phyloP scores from a whole-genome alignment of 2,329 filamentous ascomycete genomes.

The Ophiocordyceps camponoti-rufipedis region DNA sequence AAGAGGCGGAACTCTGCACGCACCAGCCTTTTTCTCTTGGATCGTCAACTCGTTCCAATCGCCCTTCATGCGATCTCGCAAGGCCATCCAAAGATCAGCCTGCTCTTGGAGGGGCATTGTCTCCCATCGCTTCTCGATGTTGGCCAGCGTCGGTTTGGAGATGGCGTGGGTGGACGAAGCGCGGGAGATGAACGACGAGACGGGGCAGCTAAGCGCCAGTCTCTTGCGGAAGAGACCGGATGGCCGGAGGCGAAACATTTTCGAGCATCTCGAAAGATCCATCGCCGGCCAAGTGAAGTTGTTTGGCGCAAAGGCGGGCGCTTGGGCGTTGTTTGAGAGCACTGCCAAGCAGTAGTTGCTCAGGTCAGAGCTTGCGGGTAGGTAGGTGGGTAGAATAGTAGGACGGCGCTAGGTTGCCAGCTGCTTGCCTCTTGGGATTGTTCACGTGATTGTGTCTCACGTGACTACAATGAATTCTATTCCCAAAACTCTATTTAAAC shows the following conservation, averaged over 20 bases:
- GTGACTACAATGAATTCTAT: neutral
- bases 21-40: constrained; percentile 98
- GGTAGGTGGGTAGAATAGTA: too few relatives aligned
- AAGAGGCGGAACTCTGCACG: constrained; percentile 16
- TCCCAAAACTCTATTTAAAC: neutral
- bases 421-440: too few relatives aligned
- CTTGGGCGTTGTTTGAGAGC: neutral
- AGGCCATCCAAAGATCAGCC: constrained; percentile 96
- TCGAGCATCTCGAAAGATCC: constrained; percentile 11
- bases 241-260: constrained; percentile 36
- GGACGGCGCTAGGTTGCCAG: too few relatives aligned
- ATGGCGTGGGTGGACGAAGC: constrained; percentile 71
- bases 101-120: constrained; percentile 95
- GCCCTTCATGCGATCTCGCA: constrained; percentile 96
- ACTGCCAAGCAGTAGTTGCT: neutral
- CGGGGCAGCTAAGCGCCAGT: constrained; percentile 16
- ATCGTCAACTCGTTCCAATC: constrained; percentile 91
- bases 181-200: constrained; percentile 24
- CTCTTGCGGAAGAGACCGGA: constrained; percentile 33
- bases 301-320: constrained; percentile 2
- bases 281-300: constrained; percentile 12
- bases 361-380: neutral
- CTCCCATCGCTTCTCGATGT: constrained; percentile 99
- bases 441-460: too few relatives aligned
- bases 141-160: constrained; percentile 90